Conservation (phyloP, 306 rosid species). For the Quercus agrifolia region DNA sequence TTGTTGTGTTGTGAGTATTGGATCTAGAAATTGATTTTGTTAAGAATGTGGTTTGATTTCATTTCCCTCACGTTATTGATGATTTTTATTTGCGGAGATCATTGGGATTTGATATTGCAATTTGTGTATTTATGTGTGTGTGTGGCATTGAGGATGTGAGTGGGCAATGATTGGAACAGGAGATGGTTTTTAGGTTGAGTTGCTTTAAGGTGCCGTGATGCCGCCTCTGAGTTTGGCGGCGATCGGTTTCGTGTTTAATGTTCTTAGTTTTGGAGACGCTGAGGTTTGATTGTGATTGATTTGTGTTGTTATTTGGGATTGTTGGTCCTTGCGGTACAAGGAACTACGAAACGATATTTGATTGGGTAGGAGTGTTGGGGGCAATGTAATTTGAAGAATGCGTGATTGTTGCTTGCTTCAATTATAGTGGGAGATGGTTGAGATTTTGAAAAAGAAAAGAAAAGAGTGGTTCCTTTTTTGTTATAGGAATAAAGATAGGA, state of each 20-base stretch:
- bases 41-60: background rate
- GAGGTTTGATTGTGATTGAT: background rate
- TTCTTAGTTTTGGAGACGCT: background rate
- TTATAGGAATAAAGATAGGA: background rate
- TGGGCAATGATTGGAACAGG: conserved; percentile 5
- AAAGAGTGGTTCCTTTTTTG: background rate
- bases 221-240: conserved; percentile 3
- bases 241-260: conserved; percentile 10
- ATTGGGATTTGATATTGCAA: conserved; percentile 9
- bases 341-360: background rate
- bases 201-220: conserved; percentile 8
- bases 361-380: background rate
- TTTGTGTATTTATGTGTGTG: background rate
- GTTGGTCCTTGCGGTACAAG: background rate
- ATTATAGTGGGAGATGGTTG: background rate
- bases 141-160: background rate
- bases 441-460: background rate
- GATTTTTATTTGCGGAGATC: background rate
- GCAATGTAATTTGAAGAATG: background rate
- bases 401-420: conserved; percentile 13
- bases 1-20: conserved; percentile 13
- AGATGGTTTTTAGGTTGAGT: conserved; percentile 13
- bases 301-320: background rate
- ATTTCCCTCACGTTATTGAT: background rate
- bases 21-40: conserved; percentile 33